Evolutionary conservation across 1,139 yeast genomes (phyloP), one percentile per base, ranked within the genome.

Genomic region (Candida freyschussii): DNA sequence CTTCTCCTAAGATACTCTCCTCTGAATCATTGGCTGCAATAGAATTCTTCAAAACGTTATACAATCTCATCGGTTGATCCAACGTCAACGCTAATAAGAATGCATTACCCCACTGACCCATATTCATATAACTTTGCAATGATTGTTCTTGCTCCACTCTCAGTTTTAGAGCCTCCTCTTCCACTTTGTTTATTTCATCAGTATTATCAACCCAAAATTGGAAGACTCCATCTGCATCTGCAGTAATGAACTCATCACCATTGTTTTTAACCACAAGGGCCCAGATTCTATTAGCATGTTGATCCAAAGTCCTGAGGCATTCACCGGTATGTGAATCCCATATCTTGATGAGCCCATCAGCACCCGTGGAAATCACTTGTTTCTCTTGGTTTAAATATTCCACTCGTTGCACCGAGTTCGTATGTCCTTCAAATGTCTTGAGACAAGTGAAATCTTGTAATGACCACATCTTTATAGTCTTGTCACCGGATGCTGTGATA

Each of bases 231-330:
- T 91, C 97, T 2, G 96, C 96, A 57, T 93, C 97, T 1, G 96
- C 97, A 36, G 87, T 75, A 1, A 85, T 73, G 39, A 91, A 69
- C 34, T 70, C 69, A 11, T 69, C 70, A 17, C 94, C 95, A 46
- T 81, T 83, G 21, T 72, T 63, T 41, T 73, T 67, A 2, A 72
- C 65, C 32, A 78, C 78, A 37, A 91, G 60, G 0, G 96, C 84
- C 99, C 98, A 93, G 31, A 91, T 87, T 60, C 95, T 76, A 59
- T 89, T 94, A 42, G 80, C 86, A 56, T 91, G 99, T 47, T 84
- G 84, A 59, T 89, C 96, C 36, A 87, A 66, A 0, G 97, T 89
- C 41, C 80, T 75, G 19, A 80, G 60, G 51, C 84, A 75, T 52
- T 91, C 98, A 22, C 87, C 94, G 4, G 76, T 62, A 34, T 75